A percentile compares a stretch with the other conserved stretches of the same genome.
phyloP scores from a whole-genome alignment of 192 early-diverging fungal species.

The Gaertneriomyces sp. region DNA sequence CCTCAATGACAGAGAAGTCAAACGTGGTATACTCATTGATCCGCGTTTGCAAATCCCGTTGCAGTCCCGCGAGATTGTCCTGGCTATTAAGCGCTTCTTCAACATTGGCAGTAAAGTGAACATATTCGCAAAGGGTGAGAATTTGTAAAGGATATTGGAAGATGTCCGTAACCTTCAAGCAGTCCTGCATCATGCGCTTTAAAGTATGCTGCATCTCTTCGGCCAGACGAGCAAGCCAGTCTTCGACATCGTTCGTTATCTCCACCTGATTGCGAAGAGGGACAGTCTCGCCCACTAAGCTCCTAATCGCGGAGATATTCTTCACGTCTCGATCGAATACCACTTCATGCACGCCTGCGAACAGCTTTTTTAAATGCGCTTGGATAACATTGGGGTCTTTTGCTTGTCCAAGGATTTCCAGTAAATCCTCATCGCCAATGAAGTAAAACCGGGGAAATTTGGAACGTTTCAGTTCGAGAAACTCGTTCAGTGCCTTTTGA shows the following conservation, averaged over 20 bases:
- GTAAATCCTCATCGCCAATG: constrained; percentile 57
- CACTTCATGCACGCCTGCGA: constrained; percentile 56
- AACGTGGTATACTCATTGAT: constrained; percentile 54
- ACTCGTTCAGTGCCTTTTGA: constrained; percentile 60
- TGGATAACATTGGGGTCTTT: constrained; percentile 59
- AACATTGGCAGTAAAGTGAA: constrained; percentile 52
- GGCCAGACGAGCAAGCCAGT: constrained; percentile 51
- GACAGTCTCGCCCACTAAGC: constrained; percentile 51
- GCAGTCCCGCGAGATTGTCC: constrained; percentile 25
- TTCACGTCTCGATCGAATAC: constrained; percentile 41
- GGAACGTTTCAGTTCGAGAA: constrained; percentile 50
- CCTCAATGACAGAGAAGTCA: constrained; percentile 40
- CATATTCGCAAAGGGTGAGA: constrained; percentile 42
- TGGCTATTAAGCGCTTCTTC: constrained; percentile 40
- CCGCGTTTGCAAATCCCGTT: constrained; percentile 34
- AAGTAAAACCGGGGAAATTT: constrained; percentile 59
- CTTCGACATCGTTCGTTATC: constrained; percentile 51
- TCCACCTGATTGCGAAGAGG: constrained; percentile 40
- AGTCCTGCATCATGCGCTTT: constrained; percentile 36
- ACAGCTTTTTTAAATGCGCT: constrained; percentile 57
- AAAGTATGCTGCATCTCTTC: constrained; percentile 51
- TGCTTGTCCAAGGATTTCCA: constrained; percentile 57
- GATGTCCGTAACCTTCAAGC: constrained; percentile 41
- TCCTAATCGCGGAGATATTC: constrained; percentile 49
- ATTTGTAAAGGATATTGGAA: constrained; percentile 54